Evolutionary conservation across 2,329 filamentous ascomycete genomes (phyloP).

Genomic region (Trichoderma aggressivum): DNA sequence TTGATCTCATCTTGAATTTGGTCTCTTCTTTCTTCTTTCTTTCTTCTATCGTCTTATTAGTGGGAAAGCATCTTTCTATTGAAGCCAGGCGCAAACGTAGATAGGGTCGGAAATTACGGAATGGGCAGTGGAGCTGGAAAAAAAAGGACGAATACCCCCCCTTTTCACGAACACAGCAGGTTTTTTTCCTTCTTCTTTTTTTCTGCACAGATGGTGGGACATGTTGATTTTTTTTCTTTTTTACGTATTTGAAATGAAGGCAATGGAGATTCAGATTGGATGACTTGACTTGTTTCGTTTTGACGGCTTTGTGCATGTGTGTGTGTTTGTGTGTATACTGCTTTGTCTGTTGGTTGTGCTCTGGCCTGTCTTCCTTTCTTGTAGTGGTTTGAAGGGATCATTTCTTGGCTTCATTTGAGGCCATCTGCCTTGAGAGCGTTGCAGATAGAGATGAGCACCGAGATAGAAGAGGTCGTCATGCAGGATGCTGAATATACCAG

Average conservation of each 20-base stretch:
- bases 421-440: background rate
- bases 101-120: conserved; percentile 1
- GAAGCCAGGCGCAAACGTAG: conserved; percentile 8
- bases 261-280: background rate
- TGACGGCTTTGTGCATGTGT: background rate
- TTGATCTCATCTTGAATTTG: conserved; percentile 12
- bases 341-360: background rate
- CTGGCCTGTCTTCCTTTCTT: background rate
- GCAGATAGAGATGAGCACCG: background rate
- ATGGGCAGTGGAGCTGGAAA: background rate
- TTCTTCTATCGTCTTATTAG: background rate
- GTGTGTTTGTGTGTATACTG: background rate
- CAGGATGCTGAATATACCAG: background rate
- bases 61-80: conserved; percentile 2
- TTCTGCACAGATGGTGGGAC: background rate
- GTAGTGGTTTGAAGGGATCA: background rate
- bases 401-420: background rate
- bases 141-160: conserved; percentile 7
- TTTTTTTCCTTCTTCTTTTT: background rate
- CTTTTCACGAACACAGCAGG: background rate
- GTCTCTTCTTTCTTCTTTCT: background rate
- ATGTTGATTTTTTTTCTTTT: background rate
- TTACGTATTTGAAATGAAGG: conserved; percentile 9
- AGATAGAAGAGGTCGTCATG: background rate
- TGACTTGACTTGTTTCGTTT: background rate